Percentiles rank a stretch among this genome's conserved stretches.
Conservation (phyloP, 2,329 filamentous ascomycete genomes). For the Whalleya microplaca region DNA sequence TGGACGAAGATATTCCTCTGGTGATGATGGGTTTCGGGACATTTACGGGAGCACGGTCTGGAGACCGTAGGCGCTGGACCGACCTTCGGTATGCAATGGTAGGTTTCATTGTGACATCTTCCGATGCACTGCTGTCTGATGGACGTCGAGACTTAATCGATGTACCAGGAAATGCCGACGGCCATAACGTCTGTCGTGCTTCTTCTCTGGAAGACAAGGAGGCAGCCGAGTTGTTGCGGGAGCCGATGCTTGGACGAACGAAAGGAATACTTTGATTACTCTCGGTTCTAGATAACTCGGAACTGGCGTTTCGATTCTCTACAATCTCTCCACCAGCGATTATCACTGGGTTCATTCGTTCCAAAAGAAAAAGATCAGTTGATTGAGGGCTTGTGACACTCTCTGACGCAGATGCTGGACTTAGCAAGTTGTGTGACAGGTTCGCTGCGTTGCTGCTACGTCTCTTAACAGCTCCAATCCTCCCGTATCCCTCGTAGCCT, state of each 20-base stretch:
- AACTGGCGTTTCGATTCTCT: constrained; percentile 60
- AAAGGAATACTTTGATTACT: constrained; percentile 52
- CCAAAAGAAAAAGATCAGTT: constrained; percentile 60
- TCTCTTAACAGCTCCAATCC: constrained; percentile 62
- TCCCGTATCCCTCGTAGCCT: constrained; percentile 85
- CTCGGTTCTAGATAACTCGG: constrained; percentile 52
- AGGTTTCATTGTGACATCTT: constrained; percentile 50
- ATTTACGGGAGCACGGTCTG: constrained; percentile 47
- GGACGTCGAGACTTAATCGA: constrained; percentile 45
- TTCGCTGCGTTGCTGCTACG: constrained; percentile 65
- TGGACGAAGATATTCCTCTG: constrained; percentile 47
- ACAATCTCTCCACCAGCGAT: constrained; percentile 67
- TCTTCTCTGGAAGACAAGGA: constrained; percentile 47
- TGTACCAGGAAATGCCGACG: constrained; percentile 54
- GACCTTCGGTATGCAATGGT: constrained; percentile 61
- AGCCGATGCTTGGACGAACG: constrained; percentile 48
- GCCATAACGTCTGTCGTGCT: constrained; percentile 53
- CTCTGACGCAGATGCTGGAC: constrained; percentile 54
- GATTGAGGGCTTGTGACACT: constrained; percentile 49
- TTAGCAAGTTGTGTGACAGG: constrained; percentile 47
- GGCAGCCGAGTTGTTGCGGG: constrained; percentile 46
- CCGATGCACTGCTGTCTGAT: constrained; percentile 61
- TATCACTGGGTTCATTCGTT: constrained; percentile 67
- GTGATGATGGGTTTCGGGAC: constrained; percentile 59
- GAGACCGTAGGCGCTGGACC: constrained; percentile 53